Conservation (phyloP, 1,284 basidiomycete species). For the Heliocybe sulcata region DNA sequence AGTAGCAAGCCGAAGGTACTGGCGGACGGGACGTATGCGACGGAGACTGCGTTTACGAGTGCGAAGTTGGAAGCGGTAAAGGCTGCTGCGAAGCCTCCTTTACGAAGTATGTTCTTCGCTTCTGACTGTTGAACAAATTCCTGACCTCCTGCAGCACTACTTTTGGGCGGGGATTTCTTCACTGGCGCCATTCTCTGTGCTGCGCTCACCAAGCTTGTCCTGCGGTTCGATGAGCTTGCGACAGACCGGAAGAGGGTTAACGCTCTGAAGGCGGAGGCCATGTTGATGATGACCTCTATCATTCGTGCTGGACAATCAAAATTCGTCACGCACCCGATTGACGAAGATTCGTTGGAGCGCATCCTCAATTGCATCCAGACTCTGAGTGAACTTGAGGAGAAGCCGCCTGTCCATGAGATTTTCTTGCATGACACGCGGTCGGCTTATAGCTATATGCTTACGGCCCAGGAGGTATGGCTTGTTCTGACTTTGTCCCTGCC, state of each 20-base stretch:
- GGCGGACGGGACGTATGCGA: conserved; percentile 97
- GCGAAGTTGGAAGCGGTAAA: conserved; percentile 78
- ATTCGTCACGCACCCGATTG: conserved; percentile 89
- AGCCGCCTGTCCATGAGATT: conserved; percentile 66
- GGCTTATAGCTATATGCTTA: conserved; percentile 93
- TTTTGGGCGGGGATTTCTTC: conserved; percentile 96
- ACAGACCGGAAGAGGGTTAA: conserved; percentile 59
- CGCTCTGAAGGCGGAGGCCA: conserved; percentile 85
- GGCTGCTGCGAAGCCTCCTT: conserved; percentile 83
- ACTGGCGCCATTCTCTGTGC: conserved; percentile 88
- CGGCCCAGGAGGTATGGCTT: conserved; percentile 69
- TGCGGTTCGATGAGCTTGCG: conserved; percentile 69
- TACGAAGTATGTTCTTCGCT: conserved; percentile 51
- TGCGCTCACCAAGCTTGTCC: conserved; percentile 87
- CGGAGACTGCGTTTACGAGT: conserved; percentile 85
- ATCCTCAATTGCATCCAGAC: conserved; percentile 97
- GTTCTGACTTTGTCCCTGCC: conserved; percentile 9
- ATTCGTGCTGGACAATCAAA: conserved; percentile 97
- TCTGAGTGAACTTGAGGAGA: conserved; percentile 68
- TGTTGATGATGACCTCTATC: conserved; percentile 97
- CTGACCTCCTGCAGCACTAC: conserved; percentile 48
- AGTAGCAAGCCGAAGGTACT: conserved; percentile 62
- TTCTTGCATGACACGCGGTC: conserved; percentile 92
- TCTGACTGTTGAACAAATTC: conserved; percentile 1
- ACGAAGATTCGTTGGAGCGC: conserved; percentile 96